phyloP scores from a whole-genome alignment of 2,329 filamentous ascomycete genomes.

The Balansia obtecta region DNA sequence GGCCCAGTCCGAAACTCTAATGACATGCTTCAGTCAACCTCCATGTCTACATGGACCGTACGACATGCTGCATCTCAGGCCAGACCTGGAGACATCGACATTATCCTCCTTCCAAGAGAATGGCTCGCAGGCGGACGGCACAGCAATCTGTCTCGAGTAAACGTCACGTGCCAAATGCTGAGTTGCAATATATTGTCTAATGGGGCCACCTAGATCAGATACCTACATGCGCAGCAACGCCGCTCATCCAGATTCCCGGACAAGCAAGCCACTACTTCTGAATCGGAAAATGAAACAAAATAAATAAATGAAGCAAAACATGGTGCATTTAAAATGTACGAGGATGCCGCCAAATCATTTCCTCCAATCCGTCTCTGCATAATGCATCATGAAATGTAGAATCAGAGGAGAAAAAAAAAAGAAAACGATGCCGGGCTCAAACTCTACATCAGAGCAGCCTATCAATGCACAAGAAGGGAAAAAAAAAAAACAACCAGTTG shows the following conservation, averaged over 20 bases:
- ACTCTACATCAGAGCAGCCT: slow-evolving; percentile 4
- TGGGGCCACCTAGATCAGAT: slow-evolving; percentile 19
- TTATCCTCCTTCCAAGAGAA: neutral
- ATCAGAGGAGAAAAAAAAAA: slow-evolving; percentile 9
- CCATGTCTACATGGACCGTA: too few relatives aligned
- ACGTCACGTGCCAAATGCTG: slow-evolving; percentile 15
- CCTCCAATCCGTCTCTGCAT: neutral
- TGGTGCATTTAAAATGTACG: slow-evolving; percentile 7
- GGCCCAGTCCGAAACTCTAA: too few relatives aligned
- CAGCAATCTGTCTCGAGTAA: neutral
- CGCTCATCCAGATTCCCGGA: slow-evolving; percentile 7
- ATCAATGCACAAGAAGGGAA: slow-evolving; percentile 9
- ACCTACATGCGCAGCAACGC: slow-evolving; percentile 9
- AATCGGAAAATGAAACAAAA: slow-evolving; percentile 17
- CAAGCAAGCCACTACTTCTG: slow-evolving; percentile 7
- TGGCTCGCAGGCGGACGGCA: neutral
- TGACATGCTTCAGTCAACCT: neutral
- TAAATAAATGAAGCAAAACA: slow-evolving; percentile 10
- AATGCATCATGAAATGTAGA: slow-evolving; percentile 6
- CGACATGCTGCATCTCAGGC: too few relatives aligned
- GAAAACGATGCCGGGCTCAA: slow-evolving; percentile 3
- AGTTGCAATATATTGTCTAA: slow-evolving; percentile 19
- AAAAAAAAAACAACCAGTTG: neutral
- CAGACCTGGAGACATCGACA: too few relatives aligned
- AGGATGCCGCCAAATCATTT: slow-evolving; percentile 4